Conservation (phyloP, 2,329 filamentous ascomycete species). For the Huntiella savannae region DNA sequence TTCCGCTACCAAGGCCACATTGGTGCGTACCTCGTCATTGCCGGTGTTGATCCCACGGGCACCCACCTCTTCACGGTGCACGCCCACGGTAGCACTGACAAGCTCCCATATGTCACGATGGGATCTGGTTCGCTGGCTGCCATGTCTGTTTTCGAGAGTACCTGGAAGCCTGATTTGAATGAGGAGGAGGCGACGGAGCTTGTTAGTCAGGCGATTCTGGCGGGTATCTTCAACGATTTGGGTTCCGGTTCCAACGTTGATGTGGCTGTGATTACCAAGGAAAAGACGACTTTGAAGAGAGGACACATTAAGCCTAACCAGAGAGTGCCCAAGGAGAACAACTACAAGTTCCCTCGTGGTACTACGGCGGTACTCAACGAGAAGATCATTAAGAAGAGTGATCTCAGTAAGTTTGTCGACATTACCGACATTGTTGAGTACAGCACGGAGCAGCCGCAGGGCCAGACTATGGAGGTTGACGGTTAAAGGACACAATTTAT, state of each 20-base stretch:
- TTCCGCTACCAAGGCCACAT: constrained; percentile 98
- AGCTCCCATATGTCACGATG: constrained; percentile 98
- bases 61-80: constrained; percentile 94
- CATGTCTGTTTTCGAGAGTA: constrained; percentile 95
- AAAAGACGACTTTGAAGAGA: constrained; percentile 84
- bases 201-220: constrained; percentile 70
- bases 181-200: constrained; percentile 68
- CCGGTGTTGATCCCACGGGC: constrained; percentile 89
- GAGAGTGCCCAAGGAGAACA: constrained; percentile 75
- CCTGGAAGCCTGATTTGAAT: constrained; percentile 66
- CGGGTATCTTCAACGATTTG: constrained; percentile 97
- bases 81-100: constrained; percentile 94
- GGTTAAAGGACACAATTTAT: constrained; percentile 22
- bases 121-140: constrained; percentile 87
- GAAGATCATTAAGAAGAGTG: constrained; percentile 85
- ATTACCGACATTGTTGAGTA: constrained; percentile 67
- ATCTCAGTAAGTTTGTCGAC: constrained; percentile 84
- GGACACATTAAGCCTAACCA: constrained; percentile 90
- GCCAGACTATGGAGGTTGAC: constrained; percentile 46
- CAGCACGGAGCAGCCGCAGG: constrained; percentile 24
- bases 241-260: constrained; percentile 96
- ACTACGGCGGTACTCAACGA: constrained; percentile 95
- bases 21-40: constrained; percentile 92
- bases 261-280: constrained; percentile 81
- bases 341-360: constrained; percentile 75